Conservation (phyloP, 1,284 basidiomycete species). For the Rhodotorula sp. region DNA sequence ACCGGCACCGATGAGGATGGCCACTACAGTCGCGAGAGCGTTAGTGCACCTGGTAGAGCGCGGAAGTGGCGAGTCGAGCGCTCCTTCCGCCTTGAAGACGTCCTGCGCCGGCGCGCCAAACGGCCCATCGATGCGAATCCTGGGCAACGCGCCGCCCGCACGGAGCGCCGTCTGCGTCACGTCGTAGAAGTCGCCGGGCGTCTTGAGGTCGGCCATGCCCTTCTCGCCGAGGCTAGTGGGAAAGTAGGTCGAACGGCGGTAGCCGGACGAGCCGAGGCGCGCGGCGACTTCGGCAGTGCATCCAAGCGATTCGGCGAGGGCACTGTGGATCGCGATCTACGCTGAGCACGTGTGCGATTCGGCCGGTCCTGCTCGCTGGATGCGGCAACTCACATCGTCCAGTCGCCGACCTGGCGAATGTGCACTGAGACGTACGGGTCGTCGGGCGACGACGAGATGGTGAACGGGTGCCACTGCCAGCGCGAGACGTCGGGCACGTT, state of each 20-base stretch:
- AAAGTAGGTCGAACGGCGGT: not conserved
- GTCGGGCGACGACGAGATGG: constrained; percentile 87
- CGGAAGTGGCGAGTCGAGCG: not conserved
- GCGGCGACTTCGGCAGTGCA: constrained; percentile 73
- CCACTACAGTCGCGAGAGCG: constrained; percentile 55
- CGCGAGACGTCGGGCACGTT: constrained; percentile 77
- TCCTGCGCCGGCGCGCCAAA: constrained; percentile 78
- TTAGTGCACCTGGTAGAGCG: too few species aligned
- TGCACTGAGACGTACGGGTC: constrained; percentile 86
- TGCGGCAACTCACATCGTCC: constrained; percentile 58
- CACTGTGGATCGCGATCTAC: constrained; percentile 40
- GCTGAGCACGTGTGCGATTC: not conserved
- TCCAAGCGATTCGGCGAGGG: constrained; percentile 76
- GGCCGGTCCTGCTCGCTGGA: too few species aligned
- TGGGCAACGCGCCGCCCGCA: constrained; percentile 58
- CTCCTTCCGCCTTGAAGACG: constrained; percentile 71
- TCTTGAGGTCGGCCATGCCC: too few species aligned
- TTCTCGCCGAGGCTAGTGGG: not conserved
- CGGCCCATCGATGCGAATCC: constrained; percentile 70
- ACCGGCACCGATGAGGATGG: constrained; percentile 81
- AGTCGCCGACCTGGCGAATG: constrained; percentile 88
- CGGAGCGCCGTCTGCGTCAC: constrained; percentile 55
- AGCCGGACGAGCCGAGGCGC: constrained; percentile 59
- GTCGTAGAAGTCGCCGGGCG: constrained; percentile 71
- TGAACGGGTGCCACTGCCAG: constrained; percentile 84